phyloP scores from a whole-genome alignment of 2,329 filamentous ascomycete species.

The Diplodia corticola region DNA sequence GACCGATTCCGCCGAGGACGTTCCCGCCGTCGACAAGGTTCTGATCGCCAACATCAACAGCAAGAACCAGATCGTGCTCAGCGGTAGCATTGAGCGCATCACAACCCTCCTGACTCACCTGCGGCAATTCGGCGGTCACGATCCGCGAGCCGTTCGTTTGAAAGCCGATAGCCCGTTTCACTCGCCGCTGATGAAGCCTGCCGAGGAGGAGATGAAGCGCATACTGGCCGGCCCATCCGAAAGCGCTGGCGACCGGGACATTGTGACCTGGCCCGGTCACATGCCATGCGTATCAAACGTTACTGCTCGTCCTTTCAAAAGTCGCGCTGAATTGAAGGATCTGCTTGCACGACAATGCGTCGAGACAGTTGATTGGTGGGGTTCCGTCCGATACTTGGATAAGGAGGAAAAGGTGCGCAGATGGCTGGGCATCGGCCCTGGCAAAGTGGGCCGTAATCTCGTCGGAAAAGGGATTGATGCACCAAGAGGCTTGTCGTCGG shows the following conservation, averaged over 20 bases:
- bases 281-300: slow-evolving; percentile 87
- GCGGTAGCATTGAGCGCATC: slow-evolving; percentile 81
- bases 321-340: slow-evolving; percentile 73
- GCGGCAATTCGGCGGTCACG: slow-evolving; percentile 85
- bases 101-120: slow-evolving; percentile 79
- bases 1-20: slow-evolving; percentile 65
- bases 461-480: slow-evolving; percentile 73
- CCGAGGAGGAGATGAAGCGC: slow-evolving; percentile 69
- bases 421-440: slow-evolving; percentile 91
- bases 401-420: slow-evolving; percentile 76
- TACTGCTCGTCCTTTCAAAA: slow-evolving; percentile 73
- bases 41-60: slow-evolving; percentile 92
- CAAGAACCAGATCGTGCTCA: slow-evolving; percentile 94
- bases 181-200: slow-evolving; percentile 86
- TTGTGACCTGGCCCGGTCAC: slow-evolving; percentile 71
- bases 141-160: slow-evolving; percentile 81
- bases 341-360: slow-evolving; percentile 77
- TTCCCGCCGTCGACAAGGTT: slow-evolving; percentile 81
- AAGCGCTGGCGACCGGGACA: slow-evolving; percentile 60
- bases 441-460: slow-evolving; percentile 88
- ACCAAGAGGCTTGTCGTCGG: slow-evolving; percentile 71
- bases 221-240: slow-evolving; percentile 59
- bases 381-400: slow-evolving; percentile 86
- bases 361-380: slow-evolving; percentile 95
- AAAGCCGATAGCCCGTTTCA: slow-evolving; percentile 91